phyloP scores from a whole-genome alignment of 371 early-diverging fungal genomes.

The Rhizopus arrhizus region DNA sequence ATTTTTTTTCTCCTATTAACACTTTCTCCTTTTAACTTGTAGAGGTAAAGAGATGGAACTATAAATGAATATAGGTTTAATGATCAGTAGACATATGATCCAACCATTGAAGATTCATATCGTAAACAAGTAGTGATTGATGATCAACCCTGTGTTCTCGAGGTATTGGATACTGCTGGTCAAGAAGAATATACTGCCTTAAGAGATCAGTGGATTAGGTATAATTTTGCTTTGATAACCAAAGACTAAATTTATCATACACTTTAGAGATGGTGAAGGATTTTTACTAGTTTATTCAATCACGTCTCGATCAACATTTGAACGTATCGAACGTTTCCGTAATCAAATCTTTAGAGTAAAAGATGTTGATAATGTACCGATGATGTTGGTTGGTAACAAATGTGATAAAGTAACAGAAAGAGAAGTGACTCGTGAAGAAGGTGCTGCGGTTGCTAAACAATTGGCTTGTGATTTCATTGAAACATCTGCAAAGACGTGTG shows the following conservation, averaged over 20 bases:
- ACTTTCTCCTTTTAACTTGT: constrained; percentile 1
- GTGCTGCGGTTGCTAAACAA: constrained; percentile 67
- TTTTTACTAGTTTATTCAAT: constrained; percentile 88
- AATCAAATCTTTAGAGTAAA: constrained; percentile 85
- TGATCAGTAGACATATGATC: constrained; percentile 37
- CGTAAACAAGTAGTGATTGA: constrained; percentile 87
- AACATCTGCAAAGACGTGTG: constrained; percentile 81
- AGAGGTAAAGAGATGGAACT: constrained; percentile 74
- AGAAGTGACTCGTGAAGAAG: constrained; percentile 78
- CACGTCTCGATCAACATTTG: constrained; percentile 80
- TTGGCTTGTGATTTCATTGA: constrained; percentile 76
- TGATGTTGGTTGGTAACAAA: constrained; percentile 93
- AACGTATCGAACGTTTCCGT: constrained; percentile 75
- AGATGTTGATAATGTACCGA: constrained; percentile 77
- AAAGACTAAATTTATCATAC: neutral
- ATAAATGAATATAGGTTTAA: constrained; percentile 63
- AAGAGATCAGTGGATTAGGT: constrained; percentile 92
- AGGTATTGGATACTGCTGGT: constrained; percentile 91
- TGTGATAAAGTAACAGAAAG: constrained; percentile 78
- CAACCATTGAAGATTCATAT: constrained; percentile 46
- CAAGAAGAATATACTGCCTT: constrained; percentile 87
- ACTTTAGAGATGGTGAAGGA: constrained; percentile 79
- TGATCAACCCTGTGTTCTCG: constrained; percentile 85
- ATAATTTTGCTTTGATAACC: neutral
- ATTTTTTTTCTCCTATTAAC: neutral